These are phyloP conservation scores for Aspergillus vadensis DNA, from an alignment of 2,329 filamentous ascomycete species.

Conservation along the genomic window DNA sequence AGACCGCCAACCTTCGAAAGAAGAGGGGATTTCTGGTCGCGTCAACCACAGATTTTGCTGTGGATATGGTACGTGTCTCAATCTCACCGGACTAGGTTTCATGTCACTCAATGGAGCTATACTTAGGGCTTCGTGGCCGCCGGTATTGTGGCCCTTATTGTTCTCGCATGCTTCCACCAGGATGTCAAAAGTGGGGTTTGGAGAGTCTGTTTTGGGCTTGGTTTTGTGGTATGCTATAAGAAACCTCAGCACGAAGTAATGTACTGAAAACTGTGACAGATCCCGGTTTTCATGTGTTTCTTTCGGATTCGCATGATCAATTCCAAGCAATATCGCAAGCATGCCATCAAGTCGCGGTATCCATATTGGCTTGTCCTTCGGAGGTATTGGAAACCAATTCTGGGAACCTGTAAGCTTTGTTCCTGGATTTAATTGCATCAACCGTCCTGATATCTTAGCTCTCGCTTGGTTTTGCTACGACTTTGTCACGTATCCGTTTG, in stretches of 20 bases:
- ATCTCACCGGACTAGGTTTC: no score
- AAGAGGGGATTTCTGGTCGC: constrained; percentile 30
- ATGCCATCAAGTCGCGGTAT: constrained; percentile 48
- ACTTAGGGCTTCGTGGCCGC: constrained; percentile 27
- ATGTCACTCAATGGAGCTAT: background rate
- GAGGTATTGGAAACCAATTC: constrained; percentile 52
- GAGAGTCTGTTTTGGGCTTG: constrained; percentile 54
- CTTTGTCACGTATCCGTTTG: constrained; percentile 58
- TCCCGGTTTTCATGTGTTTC: constrained; percentile 55
- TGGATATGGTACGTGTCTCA: constrained; percentile 20
- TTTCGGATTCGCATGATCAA: constrained; percentile 57
- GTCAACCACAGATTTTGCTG: constrained; percentile 28
- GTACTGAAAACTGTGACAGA: constrained; percentile 20
- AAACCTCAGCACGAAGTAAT: background rate
- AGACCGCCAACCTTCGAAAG: constrained; percentile 23
- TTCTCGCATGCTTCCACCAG: constrained; percentile 27
- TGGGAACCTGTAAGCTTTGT: constrained; percentile 44
- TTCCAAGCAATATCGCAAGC: constrained; percentile 53
- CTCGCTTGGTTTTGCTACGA: constrained; percentile 58
- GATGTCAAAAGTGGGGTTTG: constrained; percentile 43
- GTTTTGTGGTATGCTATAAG: constrained; percentile 38
- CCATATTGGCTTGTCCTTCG: constrained; percentile 54
- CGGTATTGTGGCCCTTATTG: constrained; percentile 28
- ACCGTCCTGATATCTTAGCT: constrained; percentile 22
- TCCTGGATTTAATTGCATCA: background rate